Evolutionary conservation across 2,329 filamentous ascomycete species (phyloP).

Genomic region (Aspergillus sp.): DNA sequence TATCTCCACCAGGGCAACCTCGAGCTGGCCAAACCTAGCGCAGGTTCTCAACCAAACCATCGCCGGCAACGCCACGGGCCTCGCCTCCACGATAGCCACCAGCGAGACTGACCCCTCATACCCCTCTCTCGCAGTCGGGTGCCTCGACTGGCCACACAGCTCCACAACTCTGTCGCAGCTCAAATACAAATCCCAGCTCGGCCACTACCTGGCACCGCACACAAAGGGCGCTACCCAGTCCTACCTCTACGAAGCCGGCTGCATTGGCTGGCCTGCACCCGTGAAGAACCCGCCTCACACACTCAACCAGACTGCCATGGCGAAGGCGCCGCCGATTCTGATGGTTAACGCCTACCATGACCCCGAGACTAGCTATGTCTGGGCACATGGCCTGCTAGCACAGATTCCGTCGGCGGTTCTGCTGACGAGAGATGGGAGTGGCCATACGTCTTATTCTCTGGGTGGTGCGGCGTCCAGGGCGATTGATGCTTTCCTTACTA

Average conservation of each 20-base stretch:
- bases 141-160: conserved; percentile 4
- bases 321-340: conserved; percentile 30
- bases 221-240: conserved; percentile 35
- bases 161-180: conserved; percentile 20
- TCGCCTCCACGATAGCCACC: conserved; percentile 30
- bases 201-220: conserved; percentile 34
- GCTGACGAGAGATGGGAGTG: conserved; percentile 39
- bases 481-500: conserved; percentile 8
- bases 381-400: conserved; percentile 37
- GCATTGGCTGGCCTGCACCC: conserved; percentile 43
- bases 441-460: conserved; percentile 2
- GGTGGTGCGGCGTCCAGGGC: background rate
- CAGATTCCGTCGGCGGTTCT: conserved; percentile 36
- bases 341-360: conserved; percentile 43
- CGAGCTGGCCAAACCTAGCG: conserved; percentile 22
- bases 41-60: conserved; percentile 28
- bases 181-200: conserved; percentile 28
- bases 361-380: conserved; percentile 41
- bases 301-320: conserved; percentile 21
- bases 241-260: conserved; percentile 30
- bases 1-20: background rate
- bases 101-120: conserved; percentile 27
- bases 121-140: conserved; percentile 15
- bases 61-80: conserved; percentile 36
- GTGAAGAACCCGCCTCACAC: conserved; percentile 35